Evolutionary conservation across 1,139 yeast species (phyloP).

Genomic region (Taphrina deformans): DNA sequence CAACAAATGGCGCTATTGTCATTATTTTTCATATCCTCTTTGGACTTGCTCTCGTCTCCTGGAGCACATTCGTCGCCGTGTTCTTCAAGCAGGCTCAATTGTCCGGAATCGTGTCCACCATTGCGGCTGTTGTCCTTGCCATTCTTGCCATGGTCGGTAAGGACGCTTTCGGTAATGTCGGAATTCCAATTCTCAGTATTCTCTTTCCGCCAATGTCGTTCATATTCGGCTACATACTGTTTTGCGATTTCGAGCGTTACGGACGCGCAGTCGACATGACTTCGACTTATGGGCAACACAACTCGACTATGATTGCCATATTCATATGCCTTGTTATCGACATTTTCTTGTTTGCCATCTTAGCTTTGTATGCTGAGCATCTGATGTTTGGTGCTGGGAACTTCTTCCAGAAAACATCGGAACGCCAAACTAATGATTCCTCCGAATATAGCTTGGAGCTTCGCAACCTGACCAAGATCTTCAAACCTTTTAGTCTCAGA

Average conservation of each 20-base stretch:
- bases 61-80: conserved; percentile 44
- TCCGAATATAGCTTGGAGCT: background rate
- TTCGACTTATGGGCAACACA: background rate
- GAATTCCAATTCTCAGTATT: conserved; percentile 42
- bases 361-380: conserved; percentile 15
- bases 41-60: conserved; percentile 45
- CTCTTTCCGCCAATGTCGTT: conserved; percentile 48
- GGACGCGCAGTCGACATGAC: background rate
- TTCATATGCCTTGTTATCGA: conserved; percentile 8
- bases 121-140: conserved; percentile 45
- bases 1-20: conserved; percentile 43
- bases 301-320: conserved; percentile 19
- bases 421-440: background rate
- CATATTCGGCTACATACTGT: conserved; percentile 42
- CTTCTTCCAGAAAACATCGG: background rate
- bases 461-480: conserved; percentile 9
- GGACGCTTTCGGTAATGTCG: conserved; percentile 41
- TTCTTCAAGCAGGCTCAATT: conserved; percentile 45
- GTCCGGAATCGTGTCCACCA: conserved; percentile 47
- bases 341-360: conserved; percentile 5
- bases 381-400: background rate
- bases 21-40: conserved; percentile 45
- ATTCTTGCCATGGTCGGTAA: conserved; percentile 44
- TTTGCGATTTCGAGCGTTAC: conserved; percentile 21
- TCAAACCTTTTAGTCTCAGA: conserved; percentile 7